Evolutionary conservation across 352 stramenopile species (phyloP).

Genomic region (Achlya hypogyna): DNA sequence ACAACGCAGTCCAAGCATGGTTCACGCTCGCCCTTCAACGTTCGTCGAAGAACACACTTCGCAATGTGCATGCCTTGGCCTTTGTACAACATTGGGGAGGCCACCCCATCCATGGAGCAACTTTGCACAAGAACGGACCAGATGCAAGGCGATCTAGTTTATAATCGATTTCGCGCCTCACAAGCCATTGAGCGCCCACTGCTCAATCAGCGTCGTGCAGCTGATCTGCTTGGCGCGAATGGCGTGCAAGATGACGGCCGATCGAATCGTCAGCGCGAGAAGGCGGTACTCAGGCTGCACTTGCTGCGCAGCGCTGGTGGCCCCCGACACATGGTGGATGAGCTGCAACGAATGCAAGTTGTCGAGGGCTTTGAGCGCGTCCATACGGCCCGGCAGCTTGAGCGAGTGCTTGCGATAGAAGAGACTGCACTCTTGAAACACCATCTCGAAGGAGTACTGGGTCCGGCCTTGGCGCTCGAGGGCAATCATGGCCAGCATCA

Average conservation of each 20-base stretch:
- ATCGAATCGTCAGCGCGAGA: slow-evolving; percentile 63
- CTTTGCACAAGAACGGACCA: too few relatives aligned
- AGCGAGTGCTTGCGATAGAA: slow-evolving; percentile 74
- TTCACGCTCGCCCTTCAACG: too few relatives aligned
- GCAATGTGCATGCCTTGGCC: too few relatives aligned
- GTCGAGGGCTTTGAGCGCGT: slow-evolving; percentile 64
- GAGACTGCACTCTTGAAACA: slow-evolving; percentile 68
- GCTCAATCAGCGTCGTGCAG: slow-evolving; percentile 60
- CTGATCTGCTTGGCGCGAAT: slow-evolving; percentile 61
- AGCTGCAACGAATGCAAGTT: slow-evolving; percentile 61
- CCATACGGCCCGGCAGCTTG: slow-evolving; percentile 46
- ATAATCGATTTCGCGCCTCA: too few relatives aligned
- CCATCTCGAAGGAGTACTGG: slow-evolving; percentile 77
- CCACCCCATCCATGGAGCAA: too few relatives aligned
- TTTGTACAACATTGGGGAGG: too few relatives aligned
- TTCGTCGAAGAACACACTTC: too few relatives aligned
- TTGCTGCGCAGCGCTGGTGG: slow-evolving; percentile 26
- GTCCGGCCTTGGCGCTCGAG: slow-evolving; percentile 52
- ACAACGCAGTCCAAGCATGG: too few relatives aligned
- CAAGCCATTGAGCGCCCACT: slow-evolving; percentile 61
- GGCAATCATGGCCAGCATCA: slow-evolving; percentile 72
- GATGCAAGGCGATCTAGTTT: too few relatives aligned
- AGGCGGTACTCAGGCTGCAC: slow-evolving; percentile 67
- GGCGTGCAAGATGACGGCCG: slow-evolving; percentile 59
- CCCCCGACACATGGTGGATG: slow-evolving; percentile 27